Conservation (phyloP, 805 yeast genomes). For the Clavispora fructus region DNA sequence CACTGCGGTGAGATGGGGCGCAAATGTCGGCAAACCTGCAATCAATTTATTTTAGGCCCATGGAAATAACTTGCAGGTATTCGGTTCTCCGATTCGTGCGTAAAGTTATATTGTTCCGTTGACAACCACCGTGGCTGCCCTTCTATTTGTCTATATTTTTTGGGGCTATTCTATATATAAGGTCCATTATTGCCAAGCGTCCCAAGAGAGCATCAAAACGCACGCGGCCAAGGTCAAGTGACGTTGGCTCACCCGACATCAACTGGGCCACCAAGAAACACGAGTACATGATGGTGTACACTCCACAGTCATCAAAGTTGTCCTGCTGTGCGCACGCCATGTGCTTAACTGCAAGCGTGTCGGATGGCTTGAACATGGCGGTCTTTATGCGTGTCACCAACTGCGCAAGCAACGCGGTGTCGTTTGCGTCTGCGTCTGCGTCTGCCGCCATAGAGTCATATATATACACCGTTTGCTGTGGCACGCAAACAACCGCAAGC, state of each 20-base stretch:
- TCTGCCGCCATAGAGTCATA: conserved; percentile 52
- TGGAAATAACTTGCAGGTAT: conserved; percentile 16
- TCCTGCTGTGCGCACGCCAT: conserved; percentile 53
- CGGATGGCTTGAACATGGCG: conserved; percentile 18
- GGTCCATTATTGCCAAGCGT: conserved; percentile 10
- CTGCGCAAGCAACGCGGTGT: conserved; percentile 20
- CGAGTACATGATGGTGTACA: conserved; percentile 35
- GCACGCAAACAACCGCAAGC: conserved; percentile 46
- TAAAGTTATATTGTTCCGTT: no score
- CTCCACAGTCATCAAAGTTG: conserved; percentile 66
- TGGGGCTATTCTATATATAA: conserved; percentile 1
- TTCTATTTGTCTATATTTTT: not conserved
- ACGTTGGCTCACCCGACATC: conserved; percentile 22
- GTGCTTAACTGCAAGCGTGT: conserved; percentile 20
- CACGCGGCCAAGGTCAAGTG: conserved; percentile 36
- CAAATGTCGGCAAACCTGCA: no score
- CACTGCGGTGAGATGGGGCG: no score
- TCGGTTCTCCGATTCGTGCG: no score
- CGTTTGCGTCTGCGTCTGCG: conserved; percentile 32
- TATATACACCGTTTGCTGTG: conserved; percentile 44
- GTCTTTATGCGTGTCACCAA: conserved; percentile 19
- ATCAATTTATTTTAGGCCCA: not conserved
- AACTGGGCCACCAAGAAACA: conserved; percentile 27
- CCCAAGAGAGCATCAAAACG: conserved; percentile 40
- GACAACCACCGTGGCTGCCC: no score